Conservation (phyloP, 768 basidiomycete species). For the Suillus alpinus region DNA sequence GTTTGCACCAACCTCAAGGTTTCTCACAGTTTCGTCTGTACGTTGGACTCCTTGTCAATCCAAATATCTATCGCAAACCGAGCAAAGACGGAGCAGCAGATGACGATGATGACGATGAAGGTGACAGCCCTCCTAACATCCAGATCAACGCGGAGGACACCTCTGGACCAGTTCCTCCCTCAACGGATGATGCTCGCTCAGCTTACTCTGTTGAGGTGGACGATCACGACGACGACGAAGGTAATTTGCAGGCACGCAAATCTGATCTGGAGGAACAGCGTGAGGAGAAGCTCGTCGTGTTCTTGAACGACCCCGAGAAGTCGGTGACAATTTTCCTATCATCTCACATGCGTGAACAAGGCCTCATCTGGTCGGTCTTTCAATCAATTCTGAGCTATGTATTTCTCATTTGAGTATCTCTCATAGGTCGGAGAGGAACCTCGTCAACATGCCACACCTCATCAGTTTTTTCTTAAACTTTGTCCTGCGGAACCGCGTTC, state of each 20-base stretch:
- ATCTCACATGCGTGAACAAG: conserved; percentile 63
- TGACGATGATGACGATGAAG: conserved; percentile 20
- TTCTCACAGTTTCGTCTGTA: conserved; percentile 55
- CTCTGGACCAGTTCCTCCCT: not conserved
- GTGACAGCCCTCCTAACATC: not conserved
- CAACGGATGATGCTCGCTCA: conserved; percentile 26
- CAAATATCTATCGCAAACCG: conserved; percentile 35
- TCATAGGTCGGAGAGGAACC: conserved; percentile 45
- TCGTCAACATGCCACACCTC: conserved; percentile 51
- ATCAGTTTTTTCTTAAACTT: conserved; percentile 60
- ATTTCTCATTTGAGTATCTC: conserved; percentile 4
- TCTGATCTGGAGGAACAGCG: conserved; percentile 33
- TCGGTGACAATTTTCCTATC: conserved; percentile 65
- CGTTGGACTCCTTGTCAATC: conserved; percentile 52
- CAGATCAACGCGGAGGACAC: not conserved
- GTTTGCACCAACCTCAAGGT: not conserved
- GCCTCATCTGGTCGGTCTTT: conserved; percentile 60
- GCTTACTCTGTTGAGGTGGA: conserved; percentile 10
- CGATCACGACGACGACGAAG: conserved; percentile 30
- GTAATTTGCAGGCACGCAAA: conserved; percentile 34
- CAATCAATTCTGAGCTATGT: not conserved
- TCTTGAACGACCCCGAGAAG: conserved; percentile 61
- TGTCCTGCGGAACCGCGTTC: conserved; percentile 51
- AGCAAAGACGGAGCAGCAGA: conserved; percentile 34
- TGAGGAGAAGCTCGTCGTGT: conserved; percentile 46